Conservation (phyloP, 1,284 basidiomycete genomes). For the Porodaedalea pini region DNA sequence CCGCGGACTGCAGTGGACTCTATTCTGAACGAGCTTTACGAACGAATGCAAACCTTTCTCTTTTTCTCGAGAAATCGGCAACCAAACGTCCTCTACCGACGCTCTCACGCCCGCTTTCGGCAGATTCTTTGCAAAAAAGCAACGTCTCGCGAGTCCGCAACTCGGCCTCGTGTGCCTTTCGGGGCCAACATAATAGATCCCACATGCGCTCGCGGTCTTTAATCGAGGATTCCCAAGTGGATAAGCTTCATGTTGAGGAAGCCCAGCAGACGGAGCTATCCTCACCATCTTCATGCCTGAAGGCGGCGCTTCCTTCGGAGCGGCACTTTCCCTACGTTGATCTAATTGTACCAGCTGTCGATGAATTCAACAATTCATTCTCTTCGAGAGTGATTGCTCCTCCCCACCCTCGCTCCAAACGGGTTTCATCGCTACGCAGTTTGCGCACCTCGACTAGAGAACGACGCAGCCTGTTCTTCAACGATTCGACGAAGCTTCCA, state of each 20-base stretch:
- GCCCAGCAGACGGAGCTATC: background rate
- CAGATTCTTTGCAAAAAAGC: background rate
- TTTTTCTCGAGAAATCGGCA: constrained; percentile 16
- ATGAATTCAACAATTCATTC: constrained; percentile 19
- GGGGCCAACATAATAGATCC: background rate
- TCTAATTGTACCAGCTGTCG: constrained; percentile 6
- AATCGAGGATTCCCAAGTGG: background rate
- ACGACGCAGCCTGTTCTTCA: background rate
- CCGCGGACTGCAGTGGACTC: background rate
- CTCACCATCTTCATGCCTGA: background rate
- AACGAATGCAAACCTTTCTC: constrained; percentile 4
- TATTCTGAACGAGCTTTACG: background rate
- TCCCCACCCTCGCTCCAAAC: background rate
- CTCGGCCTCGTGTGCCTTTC: background rate
- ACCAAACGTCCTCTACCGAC: constrained; percentile 8
- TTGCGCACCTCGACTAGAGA: constrained; percentile 1
- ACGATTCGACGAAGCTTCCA: background rate
- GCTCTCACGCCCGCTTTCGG: constrained; percentile 1
- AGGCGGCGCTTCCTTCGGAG: too few species aligned
- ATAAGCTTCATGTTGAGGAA: constrained; percentile 3
- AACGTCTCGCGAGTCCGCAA: background rate
- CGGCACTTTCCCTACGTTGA: background rate
- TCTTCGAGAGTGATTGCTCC: constrained; percentile 17
- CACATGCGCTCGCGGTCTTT: constrained; percentile 11
- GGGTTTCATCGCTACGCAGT: constrained; percentile 8